Base-by-base conservation (phyloP, 2,329 filamentous ascomycete genomes). In the Coniochaeta ligniaria region DNA sequence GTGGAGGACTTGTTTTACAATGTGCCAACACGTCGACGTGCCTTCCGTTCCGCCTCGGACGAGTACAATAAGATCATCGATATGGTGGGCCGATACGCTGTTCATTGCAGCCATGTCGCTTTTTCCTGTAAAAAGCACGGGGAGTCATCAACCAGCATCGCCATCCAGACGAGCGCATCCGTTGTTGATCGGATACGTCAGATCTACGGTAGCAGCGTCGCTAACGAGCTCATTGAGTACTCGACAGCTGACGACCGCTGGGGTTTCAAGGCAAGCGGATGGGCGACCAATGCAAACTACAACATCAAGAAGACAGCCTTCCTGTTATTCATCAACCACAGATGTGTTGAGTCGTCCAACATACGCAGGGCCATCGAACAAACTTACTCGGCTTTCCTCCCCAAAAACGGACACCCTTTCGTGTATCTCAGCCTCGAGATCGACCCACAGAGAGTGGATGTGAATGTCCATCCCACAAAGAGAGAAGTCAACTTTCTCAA, bases 1-100 rank as follows among this genome's bases (percentile, higher is more conserved):
- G 93, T 99, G 17, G 94, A 99, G 70, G 95, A 99, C 72, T 77
- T 99, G 12, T 99, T 99, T 73, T 99, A 96, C 80, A 99, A 97
- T 68, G 86, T 98, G 1, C 93, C 92, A 0, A 96, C 90, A 9
- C 85, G 95, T 26, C 86, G 93, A 38, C 86, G 87, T 65, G 95
- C 96, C 12, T 99, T 99, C 70, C 86, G 95, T 45, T 98, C 94
- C 16, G 78, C 90, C 20, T 91, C 92, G 41, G 95, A 99, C 70
- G 96, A 99, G 72, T 98, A 96, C 77, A 92, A 96, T 69, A 99
- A 98, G 76, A 97, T 99, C 60, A 87, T 98, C 28, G 95, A 99
- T 71, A 86, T 97, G 71, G 90, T 98, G 9, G 92, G 95, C 16
- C 87, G 91, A 50, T 98, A 99, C 75, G 91, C 95, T 31, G 85